Percentiles rank a stretch among this genome's conserved stretches.
Conservation (phyloP, 2,329 filamentous ascomycete genomes). For the Fusarium sp. region DNA sequence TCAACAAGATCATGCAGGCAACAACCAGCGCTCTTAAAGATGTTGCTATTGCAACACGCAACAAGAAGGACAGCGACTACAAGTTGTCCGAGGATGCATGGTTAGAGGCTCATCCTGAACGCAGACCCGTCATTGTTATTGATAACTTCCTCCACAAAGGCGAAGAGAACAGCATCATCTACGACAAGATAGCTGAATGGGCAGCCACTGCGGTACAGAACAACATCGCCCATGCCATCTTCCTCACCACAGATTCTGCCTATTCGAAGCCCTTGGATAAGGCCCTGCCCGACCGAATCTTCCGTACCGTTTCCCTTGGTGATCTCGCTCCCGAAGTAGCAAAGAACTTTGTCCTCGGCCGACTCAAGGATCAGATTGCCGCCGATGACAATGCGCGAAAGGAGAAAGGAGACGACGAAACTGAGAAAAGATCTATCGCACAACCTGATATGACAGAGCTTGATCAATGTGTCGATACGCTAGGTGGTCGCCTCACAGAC, state of each 20-base stretch:
- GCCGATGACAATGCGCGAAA: conserved; percentile 39
- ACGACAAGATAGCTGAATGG: conserved; percentile 88
- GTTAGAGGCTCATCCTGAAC: conserved; percentile 87
- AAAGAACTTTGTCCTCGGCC: conserved; percentile 87
- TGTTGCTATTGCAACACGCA: conserved; percentile 74
- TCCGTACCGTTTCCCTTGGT: conserved; percentile 84
- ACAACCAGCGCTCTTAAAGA: conserved; percentile 80
- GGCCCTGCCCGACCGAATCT: conserved; percentile 88
- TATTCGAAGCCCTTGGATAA: conserved; percentile 89
- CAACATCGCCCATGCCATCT: conserved; percentile 93
- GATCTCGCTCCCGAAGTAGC: conserved; percentile 88
- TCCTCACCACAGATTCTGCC: conserved; percentile 88
- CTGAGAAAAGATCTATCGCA: conserved; percentile 35
- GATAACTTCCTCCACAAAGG: conserved; percentile 91
- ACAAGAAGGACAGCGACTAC: conserved; percentile 77
- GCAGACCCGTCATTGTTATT: conserved; percentile 82
- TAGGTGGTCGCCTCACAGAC: conserved; percentile 94
- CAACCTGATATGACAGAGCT: conserved; percentile 70
- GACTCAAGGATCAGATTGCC: conserved; percentile 65
- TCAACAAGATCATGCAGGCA: conserved; percentile 89
- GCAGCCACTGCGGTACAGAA: conserved; percentile 84
- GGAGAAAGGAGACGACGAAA: conserved; percentile 39
- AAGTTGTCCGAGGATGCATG: conserved; percentile 83
- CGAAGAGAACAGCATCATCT: conserved; percentile 69
- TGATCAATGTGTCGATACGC: conserved; percentile 79